phyloP scores from a whole-genome alignment of 75 land plant species.

The Ceratopteris richardii region DNA sequence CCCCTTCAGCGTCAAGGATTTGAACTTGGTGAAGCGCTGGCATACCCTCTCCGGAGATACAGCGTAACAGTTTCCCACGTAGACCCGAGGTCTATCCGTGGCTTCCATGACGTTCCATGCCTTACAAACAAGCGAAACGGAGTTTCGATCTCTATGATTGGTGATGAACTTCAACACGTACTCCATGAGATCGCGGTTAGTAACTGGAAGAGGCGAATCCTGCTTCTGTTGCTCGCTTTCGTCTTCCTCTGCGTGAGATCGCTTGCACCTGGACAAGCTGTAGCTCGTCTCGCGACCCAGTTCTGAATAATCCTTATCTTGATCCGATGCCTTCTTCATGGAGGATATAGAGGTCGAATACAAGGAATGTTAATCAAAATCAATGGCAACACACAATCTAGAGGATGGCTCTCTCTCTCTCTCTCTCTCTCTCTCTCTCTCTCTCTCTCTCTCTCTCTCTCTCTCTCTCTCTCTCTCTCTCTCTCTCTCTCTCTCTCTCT shows the following conservation, averaged over 20 bases:
- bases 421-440: no score
- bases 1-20: slow-evolving; percentile 42
- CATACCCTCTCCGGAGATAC: slow-evolving; percentile 35
- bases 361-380: background rate
- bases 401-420: no score
- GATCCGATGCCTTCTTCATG: background rate
- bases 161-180: slow-evolving; percentile 36
- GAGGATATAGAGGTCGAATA: background rate
- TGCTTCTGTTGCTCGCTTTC: no score
- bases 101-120: slow-evolving; percentile 50
- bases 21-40: slow-evolving; percentile 33
- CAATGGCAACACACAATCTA: no score
- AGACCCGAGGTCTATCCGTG: slow-evolving; percentile 30
- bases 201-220: no score
- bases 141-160: slow-evolving; percentile 36
- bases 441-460: no score
- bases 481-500: no score
- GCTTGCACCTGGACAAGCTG: no score
- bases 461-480: no score
- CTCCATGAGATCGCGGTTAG: slow-evolving; percentile 27
- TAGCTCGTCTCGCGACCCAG: no score
- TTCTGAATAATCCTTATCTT: no score
- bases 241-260: no score
- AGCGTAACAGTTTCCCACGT: slow-evolving; percentile 55
- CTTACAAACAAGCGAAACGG: slow-evolving; percentile 60